Base-by-base conservation (phyloP, 1,284 basidiomycete species). In the Cystobasidium pallidum region DNA sequence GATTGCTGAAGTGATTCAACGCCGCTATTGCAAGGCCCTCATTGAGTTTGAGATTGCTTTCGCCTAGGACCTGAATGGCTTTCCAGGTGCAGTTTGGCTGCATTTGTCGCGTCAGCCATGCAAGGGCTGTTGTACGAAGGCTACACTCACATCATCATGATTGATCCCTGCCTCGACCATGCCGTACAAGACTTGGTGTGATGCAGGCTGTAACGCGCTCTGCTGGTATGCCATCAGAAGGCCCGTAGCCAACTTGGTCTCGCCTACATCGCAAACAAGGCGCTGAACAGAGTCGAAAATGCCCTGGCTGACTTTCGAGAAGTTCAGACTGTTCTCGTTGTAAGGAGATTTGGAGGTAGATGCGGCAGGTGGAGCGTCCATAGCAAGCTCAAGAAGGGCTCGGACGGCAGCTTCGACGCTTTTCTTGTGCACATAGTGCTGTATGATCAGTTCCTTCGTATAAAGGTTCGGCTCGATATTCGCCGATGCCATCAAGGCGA, bases 391-490 rank as follows among this genome's bases (percentile, higher is more conserved):
- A 15, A 70, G 21, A 11, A 70, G 47, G 21, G 58, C 45, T 26
- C 51, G 49, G n/a, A 71, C 36, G 11, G 68, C 68, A n/a, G 59
- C 39, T 47, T 71, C 68, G 8, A 71, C 58, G 28, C 61, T 64
- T 17, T 49, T 45, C 36, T 57, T 51, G 24, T 57, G 26, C 17
- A 62, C 47, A 41, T 52, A 39, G 26, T 63, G n/a, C 45, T 64
- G 59, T 19, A 71, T 58, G 32, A 71, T 36, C 19, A 71, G 47
- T 39, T 64, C 47, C 3, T n/a, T n/a, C n/a, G 68, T 71, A 30
- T 54, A 64, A 8, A 45, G 19, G 28, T 71, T 71, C 24, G 47
- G 39, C 10, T 26, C 49, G 3, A 71, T 30, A 28, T 51, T 28
- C 15, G 59, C 10, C 17, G 61, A 47, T 45, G 30, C 51, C 68